Conservation (phyloP, 441 rosid species). For the Codiaeum variegatum region DNA sequence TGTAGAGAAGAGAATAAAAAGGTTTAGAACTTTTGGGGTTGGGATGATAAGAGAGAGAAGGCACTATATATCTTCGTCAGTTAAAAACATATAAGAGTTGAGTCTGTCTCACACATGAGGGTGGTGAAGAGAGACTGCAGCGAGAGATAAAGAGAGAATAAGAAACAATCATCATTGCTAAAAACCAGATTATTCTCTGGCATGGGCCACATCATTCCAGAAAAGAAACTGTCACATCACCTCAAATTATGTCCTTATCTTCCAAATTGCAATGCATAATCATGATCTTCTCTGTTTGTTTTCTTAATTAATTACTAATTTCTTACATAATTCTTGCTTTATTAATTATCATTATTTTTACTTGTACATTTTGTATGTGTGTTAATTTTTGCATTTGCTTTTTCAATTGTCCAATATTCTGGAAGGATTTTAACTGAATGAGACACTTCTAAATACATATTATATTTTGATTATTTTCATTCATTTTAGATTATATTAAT, state of each 20-base stretch:
- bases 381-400: too few relatives aligned
- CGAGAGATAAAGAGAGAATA: constrained; percentile 12
- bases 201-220: constrained; percentile 62
- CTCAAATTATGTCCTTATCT: constrained; percentile 32
- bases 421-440: too few relatives aligned
- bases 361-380: too few relatives aligned
- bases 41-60: neutral
- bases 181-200: constrained; percentile 60
- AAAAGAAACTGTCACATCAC: constrained; percentile 44
- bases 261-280: constrained; percentile 28
- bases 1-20: constrained; percentile 10
- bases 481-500: too few relatives aligned
- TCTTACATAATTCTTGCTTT: constrained; percentile 19
- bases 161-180: constrained; percentile 31
- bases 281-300: constrained; percentile 19
- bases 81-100: constrained; percentile 7
- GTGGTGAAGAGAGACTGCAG: constrained; percentile 10
- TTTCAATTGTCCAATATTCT: too few relatives aligned
- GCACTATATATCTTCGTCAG: constrained; percentile 1
- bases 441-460: too few relatives aligned
- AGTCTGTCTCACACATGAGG: constrained; percentile 20
- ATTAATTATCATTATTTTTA: constrained; percentile 15
- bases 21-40: constrained; percentile 15
- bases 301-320: constrained; percentile 22
- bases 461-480: too few relatives aligned